Conservation (phyloP, 2,329 filamentous ascomycete species). For the Mariannaea elegans region DNA sequence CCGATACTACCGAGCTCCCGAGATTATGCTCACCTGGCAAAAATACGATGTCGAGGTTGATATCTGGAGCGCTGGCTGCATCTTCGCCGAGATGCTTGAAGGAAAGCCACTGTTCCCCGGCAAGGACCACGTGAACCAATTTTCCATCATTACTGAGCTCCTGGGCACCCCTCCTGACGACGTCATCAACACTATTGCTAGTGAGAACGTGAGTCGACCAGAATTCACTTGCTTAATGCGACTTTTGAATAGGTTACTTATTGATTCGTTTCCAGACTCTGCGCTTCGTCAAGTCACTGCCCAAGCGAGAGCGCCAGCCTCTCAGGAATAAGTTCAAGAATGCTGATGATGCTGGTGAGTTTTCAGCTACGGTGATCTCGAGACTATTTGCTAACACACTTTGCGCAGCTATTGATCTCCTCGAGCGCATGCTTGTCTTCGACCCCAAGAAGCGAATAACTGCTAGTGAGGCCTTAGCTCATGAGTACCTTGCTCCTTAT, state of each 20-base stretch:
- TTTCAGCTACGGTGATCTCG: background rate
- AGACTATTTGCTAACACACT: conserved; percentile 8
- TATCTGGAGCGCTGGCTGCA: conserved; percentile 99
- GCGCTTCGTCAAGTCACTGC: conserved; percentile 95
- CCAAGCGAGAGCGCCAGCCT: conserved; percentile 91
- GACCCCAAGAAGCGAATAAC: conserved; percentile 96
- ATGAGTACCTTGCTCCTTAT: conserved; percentile 95
- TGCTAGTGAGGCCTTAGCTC: conserved; percentile 83
- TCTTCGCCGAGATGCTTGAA: conserved; percentile 99
- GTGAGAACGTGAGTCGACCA: conserved; percentile 83
- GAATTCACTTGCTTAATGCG: background rate
- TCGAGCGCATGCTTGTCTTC: conserved; percentile 98
- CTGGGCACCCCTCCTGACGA: conserved; percentile 96
- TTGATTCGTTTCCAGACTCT: conserved; percentile 70
- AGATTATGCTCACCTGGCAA: conserved; percentile 99
- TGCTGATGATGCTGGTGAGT: conserved; percentile 82
- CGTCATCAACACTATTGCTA: conserved; percentile 98
- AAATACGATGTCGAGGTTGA: conserved; percentile 99
- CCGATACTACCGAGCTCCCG: conserved; percentile 96
- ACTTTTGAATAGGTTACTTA: conserved; percentile 26
- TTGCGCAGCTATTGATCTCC: conserved; percentile 80
- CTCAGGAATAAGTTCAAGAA: conserved; percentile 93
- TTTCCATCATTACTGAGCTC: conserved; percentile 98
- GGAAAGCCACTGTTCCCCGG: conserved; percentile 98
- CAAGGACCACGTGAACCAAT: conserved; percentile 99